phyloP scores from a whole-genome alignment of 1,284 basidiomycete genomes.

The Ustilago cynodontis region DNA sequence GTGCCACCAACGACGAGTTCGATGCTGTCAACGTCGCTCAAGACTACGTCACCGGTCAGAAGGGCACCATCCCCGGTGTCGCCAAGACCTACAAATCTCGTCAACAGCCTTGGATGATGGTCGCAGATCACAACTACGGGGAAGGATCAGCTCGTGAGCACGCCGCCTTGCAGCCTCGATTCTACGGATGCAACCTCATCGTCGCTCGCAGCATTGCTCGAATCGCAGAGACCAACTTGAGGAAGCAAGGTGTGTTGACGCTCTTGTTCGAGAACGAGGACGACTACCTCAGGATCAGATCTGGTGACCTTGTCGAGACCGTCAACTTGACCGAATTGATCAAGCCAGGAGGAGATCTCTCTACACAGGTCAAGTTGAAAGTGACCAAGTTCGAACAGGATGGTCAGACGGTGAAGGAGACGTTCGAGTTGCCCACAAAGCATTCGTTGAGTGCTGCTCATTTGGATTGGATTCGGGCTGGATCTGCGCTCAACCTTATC shows the following conservation, averaged over 20 bases:
- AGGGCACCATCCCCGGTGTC: conserved; percentile 66
- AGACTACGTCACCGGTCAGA: conserved; percentile 57
- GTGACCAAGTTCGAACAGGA: conserved; percentile 65
- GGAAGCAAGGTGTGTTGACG: conserved; percentile 69
- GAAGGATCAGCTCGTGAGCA: conserved; percentile 99
- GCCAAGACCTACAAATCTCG: conserved; percentile 65
- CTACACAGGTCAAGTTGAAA: conserved; percentile 61
- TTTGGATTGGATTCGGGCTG: conserved; percentile 68
- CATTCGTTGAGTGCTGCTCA: conserved; percentile 64
- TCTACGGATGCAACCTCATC: conserved; percentile 78
- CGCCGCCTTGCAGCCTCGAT: conserved; percentile 94
- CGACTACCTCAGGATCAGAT: conserved; percentile 62
- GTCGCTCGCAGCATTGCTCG: conserved; percentile 74
- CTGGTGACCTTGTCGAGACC: conserved; percentile 67
- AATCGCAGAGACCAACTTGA: conserved; percentile 77
- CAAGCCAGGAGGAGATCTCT: conserved; percentile 56
- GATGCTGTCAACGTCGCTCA: conserved; percentile 71
- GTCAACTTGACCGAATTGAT: conserved; percentile 64
- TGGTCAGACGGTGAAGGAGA: conserved; percentile 59
- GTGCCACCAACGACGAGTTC: conserved; percentile 71
- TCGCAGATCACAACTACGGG: conserved; percentile 89
- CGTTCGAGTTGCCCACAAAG: conserved; percentile 65
- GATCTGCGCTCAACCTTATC: conserved; percentile 68
- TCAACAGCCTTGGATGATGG: conserved; percentile 81
- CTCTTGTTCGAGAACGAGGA: conserved; percentile 68